Percentiles rank a stretch among this genome's conserved stretches.
Evolutionary conservation across 169 alveolate genomes (phyloP).

Genomic region (Theileria annulata): DNA sequence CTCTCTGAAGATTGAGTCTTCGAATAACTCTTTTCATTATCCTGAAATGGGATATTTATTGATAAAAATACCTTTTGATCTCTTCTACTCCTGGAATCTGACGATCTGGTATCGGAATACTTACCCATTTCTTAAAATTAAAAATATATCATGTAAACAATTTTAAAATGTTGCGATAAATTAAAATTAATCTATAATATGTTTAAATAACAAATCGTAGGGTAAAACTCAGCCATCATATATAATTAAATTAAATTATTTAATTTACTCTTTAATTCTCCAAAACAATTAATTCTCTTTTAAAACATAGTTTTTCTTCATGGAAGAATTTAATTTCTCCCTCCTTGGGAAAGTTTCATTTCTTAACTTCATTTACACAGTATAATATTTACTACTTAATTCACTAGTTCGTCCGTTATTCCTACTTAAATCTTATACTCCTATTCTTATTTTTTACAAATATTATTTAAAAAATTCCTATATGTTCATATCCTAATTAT

Average conservation of each 20-base stretch:
- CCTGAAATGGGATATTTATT: not conserved
- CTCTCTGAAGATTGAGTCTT: not conserved
- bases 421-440: not conserved
- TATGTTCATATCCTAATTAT: not conserved
- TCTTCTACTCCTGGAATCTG: slow-evolving; percentile 8
- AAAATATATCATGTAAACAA: slow-evolving; percentile 3
- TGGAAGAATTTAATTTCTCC: not conserved
- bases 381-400: not conserved
- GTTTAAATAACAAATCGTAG: not conserved
- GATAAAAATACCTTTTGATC: slow-evolving; percentile 7
- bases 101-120: not conserved
- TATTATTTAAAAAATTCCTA: not conserved
- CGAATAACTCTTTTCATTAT: not conserved
- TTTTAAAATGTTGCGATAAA: not conserved
- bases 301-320: not conserved
- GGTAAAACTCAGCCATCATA: not conserved
- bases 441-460: slow-evolving; percentile 6
- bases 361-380: not conserved
- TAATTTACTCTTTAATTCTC: not conserved
- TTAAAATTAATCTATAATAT: not conserved
- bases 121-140: not conserved
- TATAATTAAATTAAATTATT: not conserved
- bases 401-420: not conserved
- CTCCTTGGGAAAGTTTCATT: slow-evolving; percentile 1
- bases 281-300: not conserved